Evolutionary conservation across 441 rosid species (phyloP).

Genomic region (Arabidopsis hybrid): DNA sequence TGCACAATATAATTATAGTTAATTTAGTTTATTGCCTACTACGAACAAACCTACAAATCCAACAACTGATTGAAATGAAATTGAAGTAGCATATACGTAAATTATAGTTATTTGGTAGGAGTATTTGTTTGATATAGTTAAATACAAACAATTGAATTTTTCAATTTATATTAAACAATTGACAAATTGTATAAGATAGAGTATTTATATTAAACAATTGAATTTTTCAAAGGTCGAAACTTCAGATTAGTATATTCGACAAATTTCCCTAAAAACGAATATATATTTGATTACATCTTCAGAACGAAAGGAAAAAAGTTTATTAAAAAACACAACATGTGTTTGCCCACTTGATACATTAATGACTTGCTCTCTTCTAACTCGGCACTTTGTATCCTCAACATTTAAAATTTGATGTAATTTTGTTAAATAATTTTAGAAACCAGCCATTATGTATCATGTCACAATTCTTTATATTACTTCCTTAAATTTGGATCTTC

Average conservation of each 20-base stretch:
- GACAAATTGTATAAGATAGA: too few relatives aligned
- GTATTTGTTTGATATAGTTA: not conserved
- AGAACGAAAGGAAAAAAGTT: not conserved
- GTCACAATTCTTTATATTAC: constrained; percentile 21
- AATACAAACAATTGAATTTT: too few relatives aligned
- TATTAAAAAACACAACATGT: constrained; percentile 42
- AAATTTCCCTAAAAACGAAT: not conserved
- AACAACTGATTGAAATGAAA: constrained; percentile 9
- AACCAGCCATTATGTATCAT: constrained; percentile 41
- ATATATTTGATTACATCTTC: constrained; percentile 3
- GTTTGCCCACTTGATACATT: constrained; percentile 47
- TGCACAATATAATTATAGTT: not conserved
- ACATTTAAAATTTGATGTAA: constrained; percentile 32
- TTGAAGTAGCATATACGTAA: not conserved
- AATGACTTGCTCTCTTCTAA: constrained; percentile 45
- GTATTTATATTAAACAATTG: not conserved
- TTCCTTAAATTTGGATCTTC: constrained; percentile 18
- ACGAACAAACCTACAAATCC: constrained; percentile 10
- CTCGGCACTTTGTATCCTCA: constrained; percentile 41
- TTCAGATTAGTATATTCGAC: not conserved
- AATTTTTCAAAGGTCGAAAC: not conserved
- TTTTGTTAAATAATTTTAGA: not conserved
- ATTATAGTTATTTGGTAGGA: not conserved
- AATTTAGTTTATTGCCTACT: constrained; percentile 24
- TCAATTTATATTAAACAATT: not conserved